Evolutionary conservation across 169 alveolate species (phyloP).

Genomic region (Plasmodium billcollinsi): DNA sequence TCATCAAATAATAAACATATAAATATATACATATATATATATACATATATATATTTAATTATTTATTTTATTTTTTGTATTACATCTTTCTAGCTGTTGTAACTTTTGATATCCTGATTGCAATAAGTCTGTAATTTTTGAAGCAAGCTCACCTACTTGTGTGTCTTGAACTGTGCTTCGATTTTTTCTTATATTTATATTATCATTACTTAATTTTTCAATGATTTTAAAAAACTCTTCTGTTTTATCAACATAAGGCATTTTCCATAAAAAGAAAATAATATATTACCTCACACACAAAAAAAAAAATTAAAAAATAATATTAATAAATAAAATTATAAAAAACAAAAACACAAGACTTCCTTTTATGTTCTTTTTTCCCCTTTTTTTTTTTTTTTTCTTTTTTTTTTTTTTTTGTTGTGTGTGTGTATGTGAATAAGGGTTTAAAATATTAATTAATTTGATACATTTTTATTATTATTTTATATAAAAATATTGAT

Average conservation of each 20-base stretch:
- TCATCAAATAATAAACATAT: no score
- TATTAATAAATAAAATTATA: background rate
- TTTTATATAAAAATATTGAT: no score
- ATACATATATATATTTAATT: background rate
- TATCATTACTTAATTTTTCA: conserved; percentile 34
- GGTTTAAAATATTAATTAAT: no score
- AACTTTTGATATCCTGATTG: conserved; percentile 78
- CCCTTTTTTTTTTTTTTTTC: background rate
- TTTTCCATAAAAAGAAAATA: conserved; percentile 27
- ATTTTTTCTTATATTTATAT: conserved; percentile 37
- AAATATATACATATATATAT: no score
- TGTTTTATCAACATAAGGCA: conserved; percentile 71
- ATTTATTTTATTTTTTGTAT: background rate
- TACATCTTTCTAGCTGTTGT: conserved; percentile 76
- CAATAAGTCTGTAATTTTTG: conserved; percentile 79
- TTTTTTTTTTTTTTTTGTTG: no score
- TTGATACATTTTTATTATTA: no score
- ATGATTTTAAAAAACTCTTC: conserved; percentile 62
- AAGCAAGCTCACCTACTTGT: conserved; percentile 77
- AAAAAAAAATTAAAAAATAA: background rate
- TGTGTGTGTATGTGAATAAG: no score
- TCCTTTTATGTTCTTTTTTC: conserved; percentile 11
- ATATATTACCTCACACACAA: conserved; percentile 12
- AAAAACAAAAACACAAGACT: background rate
- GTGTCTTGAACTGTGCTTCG: conserved; percentile 70